phyloP scores from a whole-genome alignment of 1,284 basidiomycete species.

The Vanrija sp. region DNA sequence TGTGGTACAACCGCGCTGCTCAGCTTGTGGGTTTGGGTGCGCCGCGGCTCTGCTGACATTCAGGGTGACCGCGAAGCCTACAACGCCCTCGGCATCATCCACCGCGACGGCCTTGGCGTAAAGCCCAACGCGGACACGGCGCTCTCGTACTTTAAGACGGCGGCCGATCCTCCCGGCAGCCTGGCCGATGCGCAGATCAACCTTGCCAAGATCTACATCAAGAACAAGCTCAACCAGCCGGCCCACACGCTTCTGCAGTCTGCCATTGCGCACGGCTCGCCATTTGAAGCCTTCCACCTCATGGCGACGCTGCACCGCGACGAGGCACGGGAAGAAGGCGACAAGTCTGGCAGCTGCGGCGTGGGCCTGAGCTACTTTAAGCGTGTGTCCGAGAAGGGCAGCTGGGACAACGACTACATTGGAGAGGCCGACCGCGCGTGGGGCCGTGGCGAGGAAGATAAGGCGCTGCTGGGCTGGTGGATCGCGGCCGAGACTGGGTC shows the following conservation, averaged over 20 bases:
- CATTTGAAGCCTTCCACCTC: slow-evolving; percentile 89
- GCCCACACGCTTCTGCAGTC: slow-evolving; percentile 65
- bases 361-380: slow-evolving; percentile 80
- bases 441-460: slow-evolving; percentile 61
- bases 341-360: slow-evolving; percentile 60
- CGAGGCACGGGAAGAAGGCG: slow-evolving; percentile 51
- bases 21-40: slow-evolving; percentile 51
- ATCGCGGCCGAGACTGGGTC: slow-evolving; percentile 87
- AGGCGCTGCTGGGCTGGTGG: slow-evolving; percentile 79
- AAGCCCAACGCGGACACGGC: slow-evolving; percentile 54
- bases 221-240: slow-evolving; percentile 49
- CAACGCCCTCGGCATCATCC: slow-evolving; percentile 87
- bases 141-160: slow-evolving; percentile 65
- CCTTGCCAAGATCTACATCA: slow-evolving; percentile 75
- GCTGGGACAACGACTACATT: slow-evolving; percentile 81
- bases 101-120: slow-evolving; percentile 81
- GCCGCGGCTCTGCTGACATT: slow-evolving; percentile 24
- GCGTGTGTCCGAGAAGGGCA: slow-evolving; percentile 77
- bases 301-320: slow-evolving; percentile 71
- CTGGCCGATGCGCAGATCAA: slow-evolving; percentile 89
- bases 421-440: slow-evolving; percentile 76
- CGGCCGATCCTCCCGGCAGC: slow-evolving; percentile 55
- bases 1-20: slow-evolving; percentile 90
- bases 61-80: slow-evolving; percentile 75
- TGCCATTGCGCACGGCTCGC: slow-evolving; percentile 75